Conservation (phyloP, 2,329 filamentous ascomycete genomes). For the Colletotrichum gigasporum region DNA sequence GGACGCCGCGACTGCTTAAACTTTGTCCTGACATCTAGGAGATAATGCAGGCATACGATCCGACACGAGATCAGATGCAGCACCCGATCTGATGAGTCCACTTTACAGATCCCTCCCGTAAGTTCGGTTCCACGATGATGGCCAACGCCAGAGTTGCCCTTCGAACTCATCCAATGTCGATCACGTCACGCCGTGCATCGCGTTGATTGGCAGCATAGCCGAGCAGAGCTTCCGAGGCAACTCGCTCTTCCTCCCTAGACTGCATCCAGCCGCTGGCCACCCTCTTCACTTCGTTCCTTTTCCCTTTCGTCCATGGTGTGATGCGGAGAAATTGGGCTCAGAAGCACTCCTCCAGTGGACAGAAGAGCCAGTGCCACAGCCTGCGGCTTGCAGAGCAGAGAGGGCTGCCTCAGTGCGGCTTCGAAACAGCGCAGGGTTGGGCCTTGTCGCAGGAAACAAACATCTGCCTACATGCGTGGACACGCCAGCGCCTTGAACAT, state of each 20-base stretch:
- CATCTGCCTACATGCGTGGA: neutral
- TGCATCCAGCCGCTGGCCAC: neutral
- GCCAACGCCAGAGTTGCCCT: neutral
- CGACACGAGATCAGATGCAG: neutral
- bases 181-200: neutral
- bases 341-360: neutral
- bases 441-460: neutral
- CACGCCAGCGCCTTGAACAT: neutral
- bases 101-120: neutral
- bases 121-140: neutral
- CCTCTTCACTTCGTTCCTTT: neutral
- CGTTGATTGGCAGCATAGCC: conserved; percentile 4
- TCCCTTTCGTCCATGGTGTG: neutral
- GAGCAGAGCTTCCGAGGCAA: conserved; percentile 2
- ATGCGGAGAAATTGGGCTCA: neutral
- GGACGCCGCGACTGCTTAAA: neutral
- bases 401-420: neutral
- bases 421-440: neutral
- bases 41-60: neutral
- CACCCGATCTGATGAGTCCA: neutral
- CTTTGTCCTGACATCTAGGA: neutral
- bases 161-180: no score
- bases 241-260: neutral
- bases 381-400: neutral
- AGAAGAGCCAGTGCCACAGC: neutral